A percentile compares a stretch with the other conserved stretches of the same genome.
Conservation (phyloP, 2,329 filamentous ascomycete species). For the Microsporum canis region DNA sequence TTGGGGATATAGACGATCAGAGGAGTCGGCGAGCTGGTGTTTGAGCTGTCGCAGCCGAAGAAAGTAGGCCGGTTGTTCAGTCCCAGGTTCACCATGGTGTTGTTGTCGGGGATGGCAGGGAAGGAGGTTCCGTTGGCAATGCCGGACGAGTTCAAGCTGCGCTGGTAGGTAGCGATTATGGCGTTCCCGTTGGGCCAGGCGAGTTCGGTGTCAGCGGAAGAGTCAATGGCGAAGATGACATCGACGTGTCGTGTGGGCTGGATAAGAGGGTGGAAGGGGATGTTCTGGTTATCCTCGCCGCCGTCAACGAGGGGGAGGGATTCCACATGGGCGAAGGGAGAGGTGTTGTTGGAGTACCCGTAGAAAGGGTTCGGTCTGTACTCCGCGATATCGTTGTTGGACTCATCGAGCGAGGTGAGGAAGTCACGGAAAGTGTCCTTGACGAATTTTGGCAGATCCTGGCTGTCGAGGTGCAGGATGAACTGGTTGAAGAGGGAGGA, state of each 20-base stretch:
- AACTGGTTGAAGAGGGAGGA: slow-evolving; percentile 75
- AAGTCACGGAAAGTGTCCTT: slow-evolving; percentile 42
- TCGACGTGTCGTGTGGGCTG: slow-evolving; percentile 62
- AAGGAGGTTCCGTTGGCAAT: slow-evolving; percentile 60
- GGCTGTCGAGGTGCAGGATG: slow-evolving; percentile 52
- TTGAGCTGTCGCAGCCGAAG: slow-evolving; percentile 63
- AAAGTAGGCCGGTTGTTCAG: slow-evolving; percentile 65
- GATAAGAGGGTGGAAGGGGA: slow-evolving; percentile 66
- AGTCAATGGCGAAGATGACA: slow-evolving; percentile 70
- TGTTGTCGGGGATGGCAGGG: slow-evolving; percentile 58
- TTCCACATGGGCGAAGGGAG: slow-evolving; percentile 43
- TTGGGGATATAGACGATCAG: slow-evolving; percentile 84
- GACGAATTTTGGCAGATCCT: slow-evolving; percentile 41
- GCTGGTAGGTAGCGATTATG: slow-evolving; percentile 61
- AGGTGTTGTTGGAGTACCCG: slow-evolving; percentile 48
- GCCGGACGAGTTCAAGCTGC: slow-evolving; percentile 43
- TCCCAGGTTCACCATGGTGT: slow-evolving; percentile 68
- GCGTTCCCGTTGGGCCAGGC: slow-evolving; percentile 70
- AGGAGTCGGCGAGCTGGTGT: slow-evolving; percentile 49
- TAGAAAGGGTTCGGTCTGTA: slow-evolving; percentile 69
- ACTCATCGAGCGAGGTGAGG: slow-evolving; percentile 44
- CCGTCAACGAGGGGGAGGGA: slow-evolving; percentile 65
- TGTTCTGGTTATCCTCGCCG: slow-evolving; percentile 65
- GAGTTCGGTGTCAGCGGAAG: slow-evolving; percentile 57
- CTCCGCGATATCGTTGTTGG: slow-evolving; percentile 60